Conservation (phyloP, 202 grass and related monocot genomes). For the Dendrocalamus latiflorus region DNA sequence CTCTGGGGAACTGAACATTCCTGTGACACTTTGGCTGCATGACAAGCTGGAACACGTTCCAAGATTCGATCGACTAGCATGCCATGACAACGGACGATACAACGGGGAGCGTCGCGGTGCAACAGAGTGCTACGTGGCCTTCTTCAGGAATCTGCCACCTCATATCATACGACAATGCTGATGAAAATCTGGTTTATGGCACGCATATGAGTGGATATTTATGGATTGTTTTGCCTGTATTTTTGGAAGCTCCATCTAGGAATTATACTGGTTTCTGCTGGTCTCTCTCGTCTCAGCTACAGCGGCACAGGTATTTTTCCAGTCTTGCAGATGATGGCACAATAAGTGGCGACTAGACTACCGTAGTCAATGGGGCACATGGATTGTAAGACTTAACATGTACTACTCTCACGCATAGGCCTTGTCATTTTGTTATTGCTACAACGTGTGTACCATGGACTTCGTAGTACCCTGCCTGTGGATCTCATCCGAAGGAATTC, state of each 20-base stretch:
- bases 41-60: not conserved
- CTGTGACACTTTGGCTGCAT: not conserved
- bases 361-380: not conserved
- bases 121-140: not conserved
- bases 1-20: not conserved
- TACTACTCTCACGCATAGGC: not conserved
- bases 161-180: not conserved
- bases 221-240: not conserved
- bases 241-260: not conserved
- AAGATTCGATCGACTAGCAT: not conserved
- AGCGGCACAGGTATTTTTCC: no score
- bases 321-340: not conserved
- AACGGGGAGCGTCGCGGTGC: not conserved
- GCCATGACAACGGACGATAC: slow-evolving; percentile 13
- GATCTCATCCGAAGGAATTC: not conserved
- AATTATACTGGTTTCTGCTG: not conserved
- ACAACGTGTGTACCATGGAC: not conserved
- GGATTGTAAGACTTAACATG: not conserved
- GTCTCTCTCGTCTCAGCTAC: no score
- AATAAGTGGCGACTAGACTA: not conserved
- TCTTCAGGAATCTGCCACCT: not conserved
- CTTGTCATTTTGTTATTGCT: not conserved
- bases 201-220: not conserved
- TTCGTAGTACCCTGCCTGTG: not conserved
- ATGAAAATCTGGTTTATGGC: not conserved